phyloP scores from a whole-genome alignment of 257 asterid genomes.

The Verbena officinalis region DNA sequence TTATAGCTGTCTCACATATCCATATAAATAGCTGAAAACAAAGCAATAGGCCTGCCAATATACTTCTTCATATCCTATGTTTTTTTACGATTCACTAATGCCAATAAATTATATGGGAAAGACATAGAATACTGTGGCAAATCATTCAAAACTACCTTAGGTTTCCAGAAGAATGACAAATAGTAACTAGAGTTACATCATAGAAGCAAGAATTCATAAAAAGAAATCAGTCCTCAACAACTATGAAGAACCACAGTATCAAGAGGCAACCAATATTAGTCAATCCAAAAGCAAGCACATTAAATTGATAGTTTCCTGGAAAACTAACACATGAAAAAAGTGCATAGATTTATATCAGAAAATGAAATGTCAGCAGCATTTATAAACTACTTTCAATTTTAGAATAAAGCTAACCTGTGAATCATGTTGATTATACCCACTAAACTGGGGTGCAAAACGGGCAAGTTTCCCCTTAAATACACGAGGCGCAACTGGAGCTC shows the following conservation, averaged over 20 bases:
- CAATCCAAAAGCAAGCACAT: background rate
- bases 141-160: background rate
- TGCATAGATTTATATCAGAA: background rate
- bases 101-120: background rate
- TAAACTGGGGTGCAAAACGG: slow-evolving; percentile 98
- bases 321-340: background rate
- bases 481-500: slow-evolving; percentile 85
- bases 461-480: slow-evolving; percentile 88
- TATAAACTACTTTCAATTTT: background rate
- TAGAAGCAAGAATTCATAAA: background rate
- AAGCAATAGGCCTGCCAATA: background rate
- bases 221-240: background rate
- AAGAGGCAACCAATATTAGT: background rate
- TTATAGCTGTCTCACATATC: background rate
- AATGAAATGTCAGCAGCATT: background rate
- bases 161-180: background rate
- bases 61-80: background rate
- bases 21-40: slow-evolving; percentile 14
- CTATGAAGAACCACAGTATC: background rate
- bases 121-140: background rate
- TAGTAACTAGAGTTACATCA: background rate
- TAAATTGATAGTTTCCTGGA: background rate
- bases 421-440: slow-evolving; percentile 98
- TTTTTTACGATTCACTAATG: background rate
- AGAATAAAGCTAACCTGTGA: slow-evolving; percentile 62